Evolutionary conservation across 2,329 filamentous ascomycete species (phyloP).

Genomic region (Colletotrichum sojae): DNA sequence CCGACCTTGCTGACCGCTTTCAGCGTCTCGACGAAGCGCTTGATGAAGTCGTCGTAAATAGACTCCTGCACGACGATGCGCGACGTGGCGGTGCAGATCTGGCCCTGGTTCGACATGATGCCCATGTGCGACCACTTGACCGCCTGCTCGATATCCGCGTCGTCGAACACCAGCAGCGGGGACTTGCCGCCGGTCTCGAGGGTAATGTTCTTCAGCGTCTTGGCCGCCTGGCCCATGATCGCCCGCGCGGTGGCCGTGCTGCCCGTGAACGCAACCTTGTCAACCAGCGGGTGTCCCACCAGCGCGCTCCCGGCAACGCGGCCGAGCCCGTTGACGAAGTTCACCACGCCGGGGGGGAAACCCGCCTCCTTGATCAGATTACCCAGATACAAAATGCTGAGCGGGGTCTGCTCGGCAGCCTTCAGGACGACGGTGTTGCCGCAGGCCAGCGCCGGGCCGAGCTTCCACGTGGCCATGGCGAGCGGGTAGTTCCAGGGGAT

Average conservation of each 20-base stretch:
- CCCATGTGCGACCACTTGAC: conserved; percentile 70
- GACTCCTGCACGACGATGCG: conserved; percentile 76
- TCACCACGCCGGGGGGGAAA: conserved; percentile 84
- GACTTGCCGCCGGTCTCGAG: conserved; percentile 78
- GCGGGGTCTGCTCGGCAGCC: conserved; percentile 76
- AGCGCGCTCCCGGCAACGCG: conserved; percentile 78
- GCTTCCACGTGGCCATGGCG: conserved; percentile 72
- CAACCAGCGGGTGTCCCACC: conserved; percentile 76
- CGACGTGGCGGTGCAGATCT: conserved; percentile 76
- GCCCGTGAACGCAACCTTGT: conserved; percentile 86
- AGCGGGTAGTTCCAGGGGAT: conserved; percentile 83
- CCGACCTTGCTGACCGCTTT: conserved; percentile 73
- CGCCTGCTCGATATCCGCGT: conserved; percentile 76
- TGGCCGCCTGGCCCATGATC: conserved; percentile 81
- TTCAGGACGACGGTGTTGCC: conserved; percentile 77
- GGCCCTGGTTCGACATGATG: conserved; percentile 73
- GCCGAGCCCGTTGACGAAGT: conserved; percentile 81
- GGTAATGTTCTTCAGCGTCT: conserved; percentile 76
- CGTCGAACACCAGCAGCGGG: conserved; percentile 74
- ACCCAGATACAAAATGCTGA: conserved; percentile 76
- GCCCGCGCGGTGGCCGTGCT: conserved; percentile 79
- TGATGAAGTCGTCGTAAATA: conserved; percentile 75
- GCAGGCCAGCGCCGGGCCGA: conserved; percentile 78
- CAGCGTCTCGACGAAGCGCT: conserved; percentile 71
- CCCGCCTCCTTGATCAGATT: conserved; percentile 79